Evolutionary conservation across 75 land plant genomes (phyloP).

Genomic region (Larix kaempferi): DNA sequence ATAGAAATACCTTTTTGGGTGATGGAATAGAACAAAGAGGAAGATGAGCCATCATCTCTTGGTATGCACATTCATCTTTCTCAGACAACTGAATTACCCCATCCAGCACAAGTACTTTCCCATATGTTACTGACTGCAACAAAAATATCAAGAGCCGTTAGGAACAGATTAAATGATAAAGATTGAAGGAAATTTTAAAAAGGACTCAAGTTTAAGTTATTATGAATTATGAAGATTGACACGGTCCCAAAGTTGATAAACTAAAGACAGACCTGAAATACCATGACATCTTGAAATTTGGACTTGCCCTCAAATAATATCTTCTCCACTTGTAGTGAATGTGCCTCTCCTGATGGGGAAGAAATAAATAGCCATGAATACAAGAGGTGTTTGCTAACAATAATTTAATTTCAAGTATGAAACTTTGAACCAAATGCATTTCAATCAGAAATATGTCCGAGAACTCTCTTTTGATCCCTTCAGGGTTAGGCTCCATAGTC

Average conservation of each 20-base stretch:
- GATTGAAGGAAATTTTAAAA: too few relatives aligned
- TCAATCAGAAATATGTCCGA: too few relatives aligned
- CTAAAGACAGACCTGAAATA: slow-evolving; percentile 25
- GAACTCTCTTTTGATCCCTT: too few relatives aligned
- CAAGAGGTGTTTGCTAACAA: slow-evolving; percentile 4
- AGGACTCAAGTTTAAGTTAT: too few relatives aligned
- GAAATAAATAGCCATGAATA: background rate
- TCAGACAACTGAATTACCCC: slow-evolving; percentile 87
- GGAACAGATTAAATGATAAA: too few relatives aligned
- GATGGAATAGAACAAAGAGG: slow-evolving; percentile 87
- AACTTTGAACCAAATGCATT: background rate
- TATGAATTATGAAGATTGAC: too few relatives aligned
- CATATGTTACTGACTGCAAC: slow-evolving; percentile 70
- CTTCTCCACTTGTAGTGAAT: slow-evolving; percentile 38
- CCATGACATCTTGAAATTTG: slow-evolving; percentile 37
- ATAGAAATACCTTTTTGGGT: slow-evolving; percentile 33
- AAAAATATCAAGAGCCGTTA: too few relatives aligned
- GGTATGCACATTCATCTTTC: slow-evolving; percentile 94
- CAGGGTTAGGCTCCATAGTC: too few relatives aligned
- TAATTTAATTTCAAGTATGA: background rate
- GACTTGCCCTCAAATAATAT: slow-evolving; percentile 40
- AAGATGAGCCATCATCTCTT: slow-evolving; percentile 93
- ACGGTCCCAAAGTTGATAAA: too few relatives aligned
- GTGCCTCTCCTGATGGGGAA: slow-evolving; percentile 36
- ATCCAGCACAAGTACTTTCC: slow-evolving; percentile 89